Evolutionary conservation across 75 land plant genomes (phyloP), one percentile per base, ranked within the genome.

Genomic region (Cryptomeria japonica): DNA sequence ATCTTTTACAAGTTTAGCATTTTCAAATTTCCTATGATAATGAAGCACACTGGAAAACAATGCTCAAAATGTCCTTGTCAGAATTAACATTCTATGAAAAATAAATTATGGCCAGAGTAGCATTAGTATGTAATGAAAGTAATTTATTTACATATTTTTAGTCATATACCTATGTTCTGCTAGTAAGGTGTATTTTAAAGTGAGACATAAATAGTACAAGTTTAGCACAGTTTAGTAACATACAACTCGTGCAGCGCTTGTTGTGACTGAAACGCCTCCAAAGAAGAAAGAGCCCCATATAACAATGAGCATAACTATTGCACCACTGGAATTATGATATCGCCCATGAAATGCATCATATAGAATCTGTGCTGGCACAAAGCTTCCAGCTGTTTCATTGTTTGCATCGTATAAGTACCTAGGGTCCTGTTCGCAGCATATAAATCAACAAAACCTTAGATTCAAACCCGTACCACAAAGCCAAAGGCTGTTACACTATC

Each of bases 261-360:
- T 96, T 36, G 94, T 93, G 91, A 96, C 93, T 22, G 98, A 96
- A 86, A 96, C 94, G 38, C 97, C 97, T 28, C 95, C 97, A 87
- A 96, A 96, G 91, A 95, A 96, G 85, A 93, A 96, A 38, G 97
- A 95, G 15, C 94, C 96, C 96, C 98, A 95, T 37, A 95, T 95
- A 61, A 96, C 70, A 86, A 93, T 79, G 9, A 96, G 88, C 31
- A 96, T 51, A 19, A 96, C 77, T 25, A 96, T 95, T 13, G 96
- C 96, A 41, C 97, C 98, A 86, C 90, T 85, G 38, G 91, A 85
- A 88, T 91, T 95, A 31, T 93, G 93, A 85, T 92, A 96, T 38
- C 98, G 87, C 87, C 98, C 98, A 92, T 96, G 93, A 88, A 96
- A 95, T 76, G 97, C 97, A 93, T 96, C 98, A 82, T 95, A 96